These are phyloP conservation scores for Carallia brachiata DNA, from an alignment of 345 rosid genomes.

Conservation along the genomic window DNA sequence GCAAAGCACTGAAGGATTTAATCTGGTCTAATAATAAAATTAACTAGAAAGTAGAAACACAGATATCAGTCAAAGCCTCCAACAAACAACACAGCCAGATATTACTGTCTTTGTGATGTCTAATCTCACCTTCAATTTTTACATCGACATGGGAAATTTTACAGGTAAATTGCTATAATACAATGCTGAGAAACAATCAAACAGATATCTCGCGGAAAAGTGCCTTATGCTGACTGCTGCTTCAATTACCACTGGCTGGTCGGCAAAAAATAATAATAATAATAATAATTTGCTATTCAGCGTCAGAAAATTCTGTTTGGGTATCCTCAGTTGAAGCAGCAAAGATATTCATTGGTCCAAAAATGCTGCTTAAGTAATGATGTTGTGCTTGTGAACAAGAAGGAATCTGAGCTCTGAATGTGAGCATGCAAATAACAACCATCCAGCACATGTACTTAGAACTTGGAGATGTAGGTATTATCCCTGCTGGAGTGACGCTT, in stretches of 20 bases:
- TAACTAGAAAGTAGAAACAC: no score
- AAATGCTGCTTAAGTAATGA: conserved; percentile 1
- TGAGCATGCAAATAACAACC: no score
- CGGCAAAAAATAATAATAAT: no score
- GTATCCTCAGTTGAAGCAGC: neutral
- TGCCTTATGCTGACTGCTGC: neutral
- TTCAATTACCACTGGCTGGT: neutral
- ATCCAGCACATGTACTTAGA: neutral
- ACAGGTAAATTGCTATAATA: no score
- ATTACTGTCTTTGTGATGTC: neutral
- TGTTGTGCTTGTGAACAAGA: no score
- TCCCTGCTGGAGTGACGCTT: conserved; percentile 51
- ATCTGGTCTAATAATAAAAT: no score
- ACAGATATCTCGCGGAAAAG: neutral
- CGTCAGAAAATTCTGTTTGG: neutral
- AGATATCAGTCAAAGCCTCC: conserved; percentile 1
- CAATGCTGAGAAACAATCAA: no score
- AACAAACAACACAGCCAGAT: neutral
- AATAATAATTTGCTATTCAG: no score
- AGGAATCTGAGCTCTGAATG: no score
- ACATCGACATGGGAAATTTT: no score
- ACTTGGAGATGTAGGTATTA: conserved; percentile 14
- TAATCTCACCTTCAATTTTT: neutral
- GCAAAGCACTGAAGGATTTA: no score
- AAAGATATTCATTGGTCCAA: neutral